Evolutionary conservation across 1,284 basidiomycete species (phyloP).

Genomic region (Pisolithus thermaeus): DNA sequence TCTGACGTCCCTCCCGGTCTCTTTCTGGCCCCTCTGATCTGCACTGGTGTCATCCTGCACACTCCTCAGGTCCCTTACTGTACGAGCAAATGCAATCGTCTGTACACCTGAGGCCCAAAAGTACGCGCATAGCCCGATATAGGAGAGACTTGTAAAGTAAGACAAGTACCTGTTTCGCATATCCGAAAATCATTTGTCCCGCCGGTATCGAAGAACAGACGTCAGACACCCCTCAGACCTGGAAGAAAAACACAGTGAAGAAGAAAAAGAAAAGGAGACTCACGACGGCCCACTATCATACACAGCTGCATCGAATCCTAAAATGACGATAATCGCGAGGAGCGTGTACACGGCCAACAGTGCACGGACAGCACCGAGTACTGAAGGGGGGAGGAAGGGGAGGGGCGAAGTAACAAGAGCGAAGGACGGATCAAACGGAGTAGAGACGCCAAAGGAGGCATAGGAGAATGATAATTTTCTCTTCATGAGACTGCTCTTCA

Average conservation of each 20-base stretch:
- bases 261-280: constrained; percentile 15
- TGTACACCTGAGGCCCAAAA: constrained; percentile 56
- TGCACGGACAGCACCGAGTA: constrained; percentile 43
- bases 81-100: constrained; percentile 38
- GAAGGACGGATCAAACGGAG: constrained; percentile 48
- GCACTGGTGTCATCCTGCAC: constrained; percentile 3
- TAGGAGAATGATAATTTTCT: constrained; percentile 12
- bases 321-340: constrained; percentile 37
- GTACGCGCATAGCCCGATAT: constrained; percentile 57
- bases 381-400: constrained; percentile 39
- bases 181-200: not conserved
- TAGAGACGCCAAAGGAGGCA: constrained; percentile 23
- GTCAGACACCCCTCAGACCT: not conserved
- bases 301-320: constrained; percentile 35
- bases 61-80: not conserved
- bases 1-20: not conserved
- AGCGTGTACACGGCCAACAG: constrained; percentile 51
- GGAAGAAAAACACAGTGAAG: not conserved
- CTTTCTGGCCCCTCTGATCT: constrained; percentile 2
- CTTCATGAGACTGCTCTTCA: not conserved
- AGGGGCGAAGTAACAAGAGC: constrained; percentile 56
- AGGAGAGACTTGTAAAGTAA: constrained; percentile 60
- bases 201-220: not conserved
- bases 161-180: constrained; percentile 44
- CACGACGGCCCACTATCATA: constrained; percentile 26